These are phyloP conservation scores for Iris pallida DNA, from an alignment of 116 monocot genomes.

Conservation along the genomic window DNA sequence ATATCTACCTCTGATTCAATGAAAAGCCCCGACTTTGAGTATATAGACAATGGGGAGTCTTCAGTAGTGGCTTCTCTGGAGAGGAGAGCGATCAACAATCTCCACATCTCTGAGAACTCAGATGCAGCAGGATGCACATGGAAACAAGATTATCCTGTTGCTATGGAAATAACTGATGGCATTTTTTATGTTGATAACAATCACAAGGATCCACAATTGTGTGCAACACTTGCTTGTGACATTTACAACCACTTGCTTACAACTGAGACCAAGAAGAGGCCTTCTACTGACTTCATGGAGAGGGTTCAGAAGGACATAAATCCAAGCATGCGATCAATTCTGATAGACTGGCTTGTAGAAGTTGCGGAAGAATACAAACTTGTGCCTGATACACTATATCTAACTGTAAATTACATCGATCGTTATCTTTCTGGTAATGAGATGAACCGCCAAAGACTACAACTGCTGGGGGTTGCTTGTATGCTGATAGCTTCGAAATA, in stretches of 20 bases:
- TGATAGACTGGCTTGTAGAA: slow-evolving; percentile 97
- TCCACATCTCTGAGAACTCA: slow-evolving; percentile 59
- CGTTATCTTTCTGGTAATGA: slow-evolving; percentile 88
- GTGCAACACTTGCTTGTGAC: slow-evolving; percentile 73
- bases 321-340: slow-evolving; percentile 81
- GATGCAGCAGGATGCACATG: slow-evolving; percentile 36
- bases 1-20: slow-evolving; percentile 79
- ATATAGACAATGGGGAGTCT: slow-evolving; percentile 73
- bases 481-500: slow-evolving; percentile 97
- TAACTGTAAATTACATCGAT: slow-evolving; percentile 88
- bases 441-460: slow-evolving; percentile 66
- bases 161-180: slow-evolving; percentile 23
- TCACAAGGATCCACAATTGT: slow-evolving; percentile 64
- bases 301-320: slow-evolving; percentile 79
- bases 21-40: slow-evolving; percentile 84
- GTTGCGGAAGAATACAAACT: slow-evolving; percentile 91
- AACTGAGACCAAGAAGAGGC: slow-evolving; percentile 80
- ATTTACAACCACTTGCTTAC: slow-evolving; percentile 69
- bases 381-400: slow-evolving; percentile 76
- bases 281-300: slow-evolving; percentile 78
- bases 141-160: slow-evolving; percentile 34
- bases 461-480: slow-evolving; percentile 88
- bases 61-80: slow-evolving; percentile 53
- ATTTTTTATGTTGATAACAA: slow-evolving; percentile 55
- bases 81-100: slow-evolving; percentile 42